These are phyloP conservation scores for Sanghuangporus weigelae DNA, from an alignment of 1,284 basidiomycete genomes.

Conservation along the genomic window DNA sequence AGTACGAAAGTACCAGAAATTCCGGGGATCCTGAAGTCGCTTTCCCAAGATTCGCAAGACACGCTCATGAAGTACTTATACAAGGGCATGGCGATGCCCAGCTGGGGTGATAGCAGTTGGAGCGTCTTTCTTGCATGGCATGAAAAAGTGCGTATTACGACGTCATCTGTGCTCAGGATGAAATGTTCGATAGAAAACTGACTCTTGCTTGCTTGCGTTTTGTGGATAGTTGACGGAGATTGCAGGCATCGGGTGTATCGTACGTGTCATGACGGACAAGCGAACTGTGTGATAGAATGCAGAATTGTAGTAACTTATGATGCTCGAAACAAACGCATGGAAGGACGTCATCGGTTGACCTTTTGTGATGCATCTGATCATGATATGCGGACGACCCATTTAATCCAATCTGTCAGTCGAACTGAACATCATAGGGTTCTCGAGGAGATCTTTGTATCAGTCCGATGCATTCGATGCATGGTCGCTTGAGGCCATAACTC, in stretches of 20 bases:
- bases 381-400: not conserved
- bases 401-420: too few relatives aligned
- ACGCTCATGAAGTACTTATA: slow-evolving; percentile 98
- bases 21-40: slow-evolving; percentile 64
- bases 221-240: slow-evolving; percentile 79
- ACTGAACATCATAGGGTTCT: too few relatives aligned
- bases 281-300: slow-evolving; percentile 28
- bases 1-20: slow-evolving; percentile 93
- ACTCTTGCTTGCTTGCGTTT: not conserved
- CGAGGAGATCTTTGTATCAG: too few relatives aligned
- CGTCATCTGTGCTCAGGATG: not conserved
- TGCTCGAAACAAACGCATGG: not conserved
- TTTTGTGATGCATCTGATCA: not conserved
- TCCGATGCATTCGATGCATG: too few relatives aligned
- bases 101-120: slow-evolving; percentile 79
- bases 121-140: slow-evolving; percentile 94
- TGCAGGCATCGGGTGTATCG: slow-evolving; percentile 94
- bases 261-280: slow-evolving; percentile 95
- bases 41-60: slow-evolving; percentile 82
- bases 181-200: not conserved
- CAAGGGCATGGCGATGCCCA: slow-evolving; percentile 89
- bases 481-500: too few relatives aligned
- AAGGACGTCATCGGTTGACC: not conserved
- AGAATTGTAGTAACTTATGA: not conserved
- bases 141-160: slow-evolving; percentile 68